Percentiles rank a stretch among this genome's conserved stretches.
Evolutionary conservation across 495 filamentous ascomycete genomes (phyloP).

Genomic region (Annulohypoxylon moriforme): DNA sequence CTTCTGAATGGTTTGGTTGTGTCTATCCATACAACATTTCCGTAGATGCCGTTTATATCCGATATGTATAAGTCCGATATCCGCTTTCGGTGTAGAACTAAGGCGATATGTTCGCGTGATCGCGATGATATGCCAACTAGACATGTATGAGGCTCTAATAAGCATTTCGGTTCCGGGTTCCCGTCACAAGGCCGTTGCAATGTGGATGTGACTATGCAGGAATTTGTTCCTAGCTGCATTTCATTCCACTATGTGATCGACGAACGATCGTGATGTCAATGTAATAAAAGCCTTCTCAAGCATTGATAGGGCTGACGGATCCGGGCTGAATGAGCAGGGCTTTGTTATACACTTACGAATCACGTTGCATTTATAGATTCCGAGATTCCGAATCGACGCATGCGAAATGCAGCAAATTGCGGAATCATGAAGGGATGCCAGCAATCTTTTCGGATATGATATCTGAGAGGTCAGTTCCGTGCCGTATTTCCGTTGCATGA

Average conservation of each 20-base stretch:
- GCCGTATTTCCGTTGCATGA: constrained; percentile 24
- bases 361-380: constrained; percentile 20
- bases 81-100: not conserved
- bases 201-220: not conserved
- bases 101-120: not conserved
- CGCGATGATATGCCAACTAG: not conserved
- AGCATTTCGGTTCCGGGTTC: not conserved
- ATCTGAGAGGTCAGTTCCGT: constrained; percentile 18
- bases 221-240: not conserved
- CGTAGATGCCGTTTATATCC: not conserved
- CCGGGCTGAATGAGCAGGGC: constrained; percentile 19
- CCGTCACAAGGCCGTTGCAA: not conserved
- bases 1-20: not conserved
- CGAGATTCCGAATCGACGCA: constrained; percentile 42
- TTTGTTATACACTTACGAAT: constrained; percentile 17
- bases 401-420: not conserved
- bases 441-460: constrained; percentile 25
- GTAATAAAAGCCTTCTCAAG: not conserved
- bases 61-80: not conserved
- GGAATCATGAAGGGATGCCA: constrained; percentile 14
- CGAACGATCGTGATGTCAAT: constrained; percentile 5
- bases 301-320: not conserved
- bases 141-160: not conserved
- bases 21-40: not conserved
- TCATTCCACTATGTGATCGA: not conserved